Conservation (phyloP, 352 stramenopile genomes). For the Blastocystis sp. region DNA sequence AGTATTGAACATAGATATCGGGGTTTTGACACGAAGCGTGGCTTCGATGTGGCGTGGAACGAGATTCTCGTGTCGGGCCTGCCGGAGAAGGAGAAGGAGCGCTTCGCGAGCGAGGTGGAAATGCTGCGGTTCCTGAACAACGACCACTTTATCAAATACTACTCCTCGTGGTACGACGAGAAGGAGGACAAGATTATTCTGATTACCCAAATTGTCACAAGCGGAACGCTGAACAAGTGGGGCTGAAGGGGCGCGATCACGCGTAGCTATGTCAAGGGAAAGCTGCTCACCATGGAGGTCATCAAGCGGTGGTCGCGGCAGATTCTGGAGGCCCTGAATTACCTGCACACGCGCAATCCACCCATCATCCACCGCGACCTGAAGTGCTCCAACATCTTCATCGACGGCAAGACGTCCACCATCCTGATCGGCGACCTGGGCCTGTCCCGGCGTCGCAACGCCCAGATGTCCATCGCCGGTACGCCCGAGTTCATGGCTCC, state of each 20-base stretch:
- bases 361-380: constrained; percentile 87
- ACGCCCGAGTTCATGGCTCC: constrained; percentile 99
- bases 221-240: constrained; percentile 83
- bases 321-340: constrained; percentile 90
- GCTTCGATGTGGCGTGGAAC: constrained; percentile 98
- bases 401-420: constrained; percentile 94
- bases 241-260: not conserved
- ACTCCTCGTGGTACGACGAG: constrained; percentile 93
- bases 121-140: constrained; percentile 92
- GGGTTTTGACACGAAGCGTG: constrained; percentile 94
- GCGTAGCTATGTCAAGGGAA: constrained; percentile 70
- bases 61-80: constrained; percentile 92
- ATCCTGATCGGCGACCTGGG: constrained; percentile 94
- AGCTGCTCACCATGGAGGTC: constrained; percentile 82
- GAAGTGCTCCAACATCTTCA: constrained; percentile 95
- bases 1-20: constrained; percentile 76
- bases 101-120: constrained; percentile 94
- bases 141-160: constrained; percentile 99
- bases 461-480: constrained; percentile 71
- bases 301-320: constrained; percentile 79
- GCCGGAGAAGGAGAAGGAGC: constrained; percentile 85
- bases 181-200: constrained; percentile 97
- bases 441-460: constrained; percentile 72
- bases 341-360: constrained; percentile 83
- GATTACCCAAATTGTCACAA: constrained; percentile 97